Conservation (phyloP, 306 rosid species). For the Erythrophleum fordii region DNA sequence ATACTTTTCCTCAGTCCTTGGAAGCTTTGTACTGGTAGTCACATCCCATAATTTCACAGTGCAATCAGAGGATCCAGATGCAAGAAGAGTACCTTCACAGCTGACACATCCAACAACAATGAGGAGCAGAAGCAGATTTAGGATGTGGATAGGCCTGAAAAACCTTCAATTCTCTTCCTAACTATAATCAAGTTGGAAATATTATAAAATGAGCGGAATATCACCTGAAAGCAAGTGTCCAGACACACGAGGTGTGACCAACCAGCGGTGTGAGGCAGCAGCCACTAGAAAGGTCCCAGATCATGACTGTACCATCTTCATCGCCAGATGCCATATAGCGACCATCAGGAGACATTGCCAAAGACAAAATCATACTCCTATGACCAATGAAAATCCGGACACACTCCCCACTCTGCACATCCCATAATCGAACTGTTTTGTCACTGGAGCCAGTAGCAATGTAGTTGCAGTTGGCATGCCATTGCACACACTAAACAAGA, state of each 20-base stretch:
- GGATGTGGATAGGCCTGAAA: neutral
- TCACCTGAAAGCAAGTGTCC: conserved; percentile 95
- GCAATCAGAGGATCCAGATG: conserved; percentile 97
- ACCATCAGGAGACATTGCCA: conserved; percentile 98
- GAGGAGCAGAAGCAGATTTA: conserved; percentile 16
- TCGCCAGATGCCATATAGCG: conserved; percentile 95
- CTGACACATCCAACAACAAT: conserved; percentile 51
- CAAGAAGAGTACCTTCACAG: conserved; percentile 91
- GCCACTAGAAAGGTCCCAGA: conserved; percentile 97
- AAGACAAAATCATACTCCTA: conserved; percentile 87
- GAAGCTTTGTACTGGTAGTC: conserved; percentile 72
- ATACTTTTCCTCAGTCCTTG: conserved; percentile 82
- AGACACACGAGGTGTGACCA: conserved; percentile 91
- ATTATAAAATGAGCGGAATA: neutral
- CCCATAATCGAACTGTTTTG: conserved; percentile 95
- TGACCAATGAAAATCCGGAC: conserved; percentile 95
- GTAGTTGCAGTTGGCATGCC: conserved; percentile 99
- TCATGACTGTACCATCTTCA: conserved; percentile 96
- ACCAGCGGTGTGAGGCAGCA: conserved; percentile 82
- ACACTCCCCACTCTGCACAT: conserved; percentile 95
- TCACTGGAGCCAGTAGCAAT: conserved; percentile 97
- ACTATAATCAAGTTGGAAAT: neutral
- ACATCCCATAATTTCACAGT: conserved; percentile 97
- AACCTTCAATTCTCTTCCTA: neutral
- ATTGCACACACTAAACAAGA: conserved; percentile 79